Evolutionary conservation across 2,329 filamentous ascomycete genomes (phyloP).

Genomic region (Sclerotinia borealis): DNA sequence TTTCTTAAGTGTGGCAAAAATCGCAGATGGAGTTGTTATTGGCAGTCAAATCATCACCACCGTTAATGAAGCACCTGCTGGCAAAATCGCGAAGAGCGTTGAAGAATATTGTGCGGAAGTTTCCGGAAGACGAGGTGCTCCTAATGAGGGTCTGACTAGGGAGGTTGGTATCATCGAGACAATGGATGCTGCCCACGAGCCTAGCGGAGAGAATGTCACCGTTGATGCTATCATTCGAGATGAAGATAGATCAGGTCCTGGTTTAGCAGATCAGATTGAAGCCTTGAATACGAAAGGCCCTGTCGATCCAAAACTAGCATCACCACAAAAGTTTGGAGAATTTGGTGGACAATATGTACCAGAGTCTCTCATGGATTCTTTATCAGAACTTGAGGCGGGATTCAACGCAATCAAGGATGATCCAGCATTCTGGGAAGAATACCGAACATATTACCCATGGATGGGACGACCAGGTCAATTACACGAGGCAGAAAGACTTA

Average conservation of each 20-base stretch:
- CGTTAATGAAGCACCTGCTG: conserved; percentile 61
- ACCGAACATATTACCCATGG: conserved; percentile 90
- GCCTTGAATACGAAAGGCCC: conserved; percentile 53
- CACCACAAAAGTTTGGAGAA: conserved; percentile 83
- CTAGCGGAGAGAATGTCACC: conserved; percentile 53
- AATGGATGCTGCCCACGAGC: conserved; percentile 53
- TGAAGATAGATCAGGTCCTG: conserved; percentile 31
- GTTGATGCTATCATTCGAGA: conserved; percentile 58
- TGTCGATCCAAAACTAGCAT: conserved; percentile 51
- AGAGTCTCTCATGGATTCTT: conserved; percentile 94
- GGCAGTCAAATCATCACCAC: conserved; percentile 91
- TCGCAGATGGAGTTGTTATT: conserved; percentile 92
- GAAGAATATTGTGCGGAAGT: conserved; percentile 80
- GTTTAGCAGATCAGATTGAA: conserved; percentile 54
- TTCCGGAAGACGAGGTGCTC: conserved; percentile 47
- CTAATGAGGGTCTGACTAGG: conserved; percentile 39
- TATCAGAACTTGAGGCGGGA: conserved; percentile 82
- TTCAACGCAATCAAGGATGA: conserved; percentile 86
- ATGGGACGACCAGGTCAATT: conserved; percentile 93
- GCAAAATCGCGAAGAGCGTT: conserved; percentile 64
- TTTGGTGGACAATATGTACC: conserved; percentile 98
- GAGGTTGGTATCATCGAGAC: conserved; percentile 68
- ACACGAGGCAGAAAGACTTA: conserved; percentile 82
- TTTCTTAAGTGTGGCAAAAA: conserved; percentile 74
- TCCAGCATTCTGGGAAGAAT: conserved; percentile 94